Evolutionary conservation across 2,329 filamentous ascomycete genomes (phyloP).

Genomic region (Colletotrichum shisoi): DNA sequence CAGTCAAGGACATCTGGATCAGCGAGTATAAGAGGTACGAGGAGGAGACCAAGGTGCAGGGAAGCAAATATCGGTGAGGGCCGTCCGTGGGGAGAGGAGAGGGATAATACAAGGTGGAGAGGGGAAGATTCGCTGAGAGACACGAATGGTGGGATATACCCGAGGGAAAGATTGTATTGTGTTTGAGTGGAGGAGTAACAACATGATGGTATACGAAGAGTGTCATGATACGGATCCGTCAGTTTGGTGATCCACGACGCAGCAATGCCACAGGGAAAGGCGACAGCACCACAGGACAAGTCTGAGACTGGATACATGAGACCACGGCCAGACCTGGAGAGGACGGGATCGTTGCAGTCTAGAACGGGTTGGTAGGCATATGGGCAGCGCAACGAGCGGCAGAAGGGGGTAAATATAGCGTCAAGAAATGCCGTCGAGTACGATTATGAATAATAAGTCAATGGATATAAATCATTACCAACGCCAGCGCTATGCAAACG

Average conservation of each 20-base stretch:
- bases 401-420: neutral
- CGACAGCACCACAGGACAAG: neutral
- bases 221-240: neutral
- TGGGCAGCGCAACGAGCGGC: neutral
- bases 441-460: constrained; percentile 30
- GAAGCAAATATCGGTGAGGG: constrained; percentile 28
- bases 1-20: constrained; percentile 64
- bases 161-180: neutral
- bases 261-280: neutral
- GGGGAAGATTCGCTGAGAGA: neutral
- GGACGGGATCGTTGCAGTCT: neutral
- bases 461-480: constrained; percentile 40
- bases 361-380: neutral
- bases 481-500: constrained; percentile 57
- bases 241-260: neutral
- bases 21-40: constrained; percentile 67
- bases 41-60: constrained; percentile 51
- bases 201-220: neutral
- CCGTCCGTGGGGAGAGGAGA: constrained; percentile 6
- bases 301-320: neutral
- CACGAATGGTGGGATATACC: constrained; percentile 21
- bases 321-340: neutral
- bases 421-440: constrained; percentile 9
- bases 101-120: neutral
- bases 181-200: neutral